Evolutionary conservation across 257 asterid genomes (phyloP).

Genomic region (Solanum arcanum): DNA sequence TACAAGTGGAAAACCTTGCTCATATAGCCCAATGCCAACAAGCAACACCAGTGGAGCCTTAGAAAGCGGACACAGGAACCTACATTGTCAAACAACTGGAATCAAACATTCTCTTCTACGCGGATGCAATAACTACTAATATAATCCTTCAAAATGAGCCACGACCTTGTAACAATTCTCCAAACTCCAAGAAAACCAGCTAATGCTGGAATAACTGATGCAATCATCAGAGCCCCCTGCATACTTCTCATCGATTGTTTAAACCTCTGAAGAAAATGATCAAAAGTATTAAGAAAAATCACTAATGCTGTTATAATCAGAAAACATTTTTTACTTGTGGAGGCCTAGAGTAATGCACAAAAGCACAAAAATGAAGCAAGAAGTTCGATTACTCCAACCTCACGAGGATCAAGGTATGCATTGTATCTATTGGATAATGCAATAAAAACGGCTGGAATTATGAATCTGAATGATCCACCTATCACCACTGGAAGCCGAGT

Average conservation of each 20-base stretch:
- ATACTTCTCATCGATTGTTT: constrained; percentile 58
- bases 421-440: constrained; percentile 42
- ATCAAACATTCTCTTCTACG: neutral
- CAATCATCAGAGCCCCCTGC: constrained; percentile 86
- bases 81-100: constrained; percentile 12
- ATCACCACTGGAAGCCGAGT: constrained; percentile 74
- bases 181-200: constrained; percentile 78
- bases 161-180: constrained; percentile 74
- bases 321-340: neutral
- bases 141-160: neutral
- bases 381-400: constrained; percentile 27
- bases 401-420: constrained; percentile 28
- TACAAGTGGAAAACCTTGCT: constrained; percentile 84
- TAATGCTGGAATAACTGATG: constrained; percentile 64
- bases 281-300: neutral
- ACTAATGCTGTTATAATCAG: neutral
- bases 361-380: neutral
- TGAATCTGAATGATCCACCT: constrained; percentile 78
- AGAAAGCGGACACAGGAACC: constrained; percentile 82
- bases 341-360: neutral
- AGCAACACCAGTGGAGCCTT: constrained; percentile 72
- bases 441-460: constrained; percentile 63
- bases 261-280: constrained; percentile 50
- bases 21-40: constrained; percentile 82
- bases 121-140: neutral